Evolutionary conservation across 805 yeast genomes (phyloP).

Genomic region (Kluyveromyces aestuarii): DNA sequence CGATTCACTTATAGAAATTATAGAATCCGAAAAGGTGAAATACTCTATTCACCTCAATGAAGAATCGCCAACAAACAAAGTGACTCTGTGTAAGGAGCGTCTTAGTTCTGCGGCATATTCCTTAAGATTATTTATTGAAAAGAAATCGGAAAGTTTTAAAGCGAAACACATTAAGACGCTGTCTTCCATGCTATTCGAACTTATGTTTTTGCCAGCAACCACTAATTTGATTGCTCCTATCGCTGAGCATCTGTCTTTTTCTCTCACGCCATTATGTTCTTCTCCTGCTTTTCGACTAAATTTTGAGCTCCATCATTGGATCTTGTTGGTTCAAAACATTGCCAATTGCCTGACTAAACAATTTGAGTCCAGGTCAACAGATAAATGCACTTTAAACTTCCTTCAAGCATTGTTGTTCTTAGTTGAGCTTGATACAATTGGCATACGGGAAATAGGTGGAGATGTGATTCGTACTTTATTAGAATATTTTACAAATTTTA

Average conservation of each 20-base stretch:
- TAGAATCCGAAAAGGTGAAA: conserved; percentile 31
- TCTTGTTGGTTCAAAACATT: conserved; percentile 10
- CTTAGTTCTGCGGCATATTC: conserved; percentile 20
- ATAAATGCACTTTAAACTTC: conserved; percentile 23
- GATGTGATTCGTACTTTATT: conserved; percentile 13
- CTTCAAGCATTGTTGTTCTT: conserved; percentile 17
- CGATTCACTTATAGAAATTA: conserved; percentile 22
- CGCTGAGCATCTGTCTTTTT: conserved; percentile 19
- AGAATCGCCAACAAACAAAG: conserved; percentile 20
- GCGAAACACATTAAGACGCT: conserved; percentile 18
- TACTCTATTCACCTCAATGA: conserved; percentile 8
- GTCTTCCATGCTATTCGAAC: conserved; percentile 16
- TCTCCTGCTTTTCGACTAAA: conserved; percentile 18
- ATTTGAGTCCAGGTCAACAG: conserved; percentile 11
- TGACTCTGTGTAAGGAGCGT: conserved; percentile 24
- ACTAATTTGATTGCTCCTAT: conserved; percentile 11
- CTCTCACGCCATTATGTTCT: conserved; percentile 12
- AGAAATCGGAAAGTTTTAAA: conserved; percentile 17
- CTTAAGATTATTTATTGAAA: conserved; percentile 23
- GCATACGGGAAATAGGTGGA: conserved; percentile 12
- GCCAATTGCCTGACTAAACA: conserved; percentile 9
- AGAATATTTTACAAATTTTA: conserved; percentile 14
- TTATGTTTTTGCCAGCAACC: conserved; percentile 11
- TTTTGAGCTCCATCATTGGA: conserved; percentile 20
- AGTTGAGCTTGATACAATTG: conserved; percentile 18